phyloP scores from a whole-genome alignment of 257 asterid species.

The Solanum arcanum region DNA sequence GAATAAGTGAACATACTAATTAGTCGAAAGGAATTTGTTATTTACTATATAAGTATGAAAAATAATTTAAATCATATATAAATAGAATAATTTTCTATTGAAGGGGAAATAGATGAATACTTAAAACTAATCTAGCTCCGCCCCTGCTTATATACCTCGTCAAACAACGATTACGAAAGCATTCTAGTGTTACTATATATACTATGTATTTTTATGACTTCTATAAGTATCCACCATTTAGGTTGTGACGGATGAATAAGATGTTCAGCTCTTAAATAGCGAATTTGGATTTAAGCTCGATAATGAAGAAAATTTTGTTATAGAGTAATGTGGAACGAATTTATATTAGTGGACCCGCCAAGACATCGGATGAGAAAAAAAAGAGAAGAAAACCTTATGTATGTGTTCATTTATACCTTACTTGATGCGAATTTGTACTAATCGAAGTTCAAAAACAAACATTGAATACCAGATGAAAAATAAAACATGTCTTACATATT shows the following conservation, averaged over 20 bases:
- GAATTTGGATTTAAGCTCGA: background rate
- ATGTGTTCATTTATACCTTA: background rate
- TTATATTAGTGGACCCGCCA: too few species aligned
- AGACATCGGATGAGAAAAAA: background rate
- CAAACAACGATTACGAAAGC: background rate
- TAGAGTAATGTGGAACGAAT: background rate
- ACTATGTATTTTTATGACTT: background rate
- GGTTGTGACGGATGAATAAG: background rate
- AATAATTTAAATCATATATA: too few species aligned
- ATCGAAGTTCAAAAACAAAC: rapidly evolving
- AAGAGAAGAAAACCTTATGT: background rate
- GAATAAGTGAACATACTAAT: background rate
- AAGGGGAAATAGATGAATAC: background rate
- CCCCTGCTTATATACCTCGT: background rate
- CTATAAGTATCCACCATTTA: background rate
- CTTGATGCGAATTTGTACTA: background rate
- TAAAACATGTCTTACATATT: background rate
- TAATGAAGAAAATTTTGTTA: background rate
- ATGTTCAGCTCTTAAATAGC: background rate
- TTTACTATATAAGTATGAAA: too few species aligned
- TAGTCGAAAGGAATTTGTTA: background rate
- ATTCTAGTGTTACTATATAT: background rate
- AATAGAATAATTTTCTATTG: too few species aligned
- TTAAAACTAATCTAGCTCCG: background rate
- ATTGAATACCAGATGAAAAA: background rate